Evolutionary conservation across 148 eudicot species (phyloP), one percentile per base, ranked within the genome.

Genomic region (Spergularia bocconei): DNA sequence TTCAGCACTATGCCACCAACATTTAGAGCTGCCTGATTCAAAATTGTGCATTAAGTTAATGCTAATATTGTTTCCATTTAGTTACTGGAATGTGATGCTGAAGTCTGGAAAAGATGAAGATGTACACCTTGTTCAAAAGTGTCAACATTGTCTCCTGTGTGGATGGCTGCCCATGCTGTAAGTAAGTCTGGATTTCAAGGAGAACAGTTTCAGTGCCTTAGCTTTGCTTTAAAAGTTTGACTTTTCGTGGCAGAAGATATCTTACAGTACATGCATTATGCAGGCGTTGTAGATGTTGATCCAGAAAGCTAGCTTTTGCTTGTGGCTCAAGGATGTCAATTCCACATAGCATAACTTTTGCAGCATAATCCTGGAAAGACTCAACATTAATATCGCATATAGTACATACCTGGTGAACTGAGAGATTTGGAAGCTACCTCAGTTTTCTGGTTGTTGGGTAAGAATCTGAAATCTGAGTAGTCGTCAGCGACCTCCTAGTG

Each of bases 301-400:
- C 98, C 98, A 94, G 85, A 94, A 94, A 67, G 98, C 96, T 74
- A 94, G 81, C 87, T 94, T 94, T 81, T 89, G 90, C 80, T 89
- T 92, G 91, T 94, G 86, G 66, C 82, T 87, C 82, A 92, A 80
- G 72, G 74, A 65, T 69, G 84, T 84, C 78, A 90, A 79, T 67
- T 94, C 90, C 80, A 89, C 89, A 67, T 82, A 84, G 75, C 91
- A 82, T 63, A 94, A 86, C 75, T 83, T 86, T 53, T 84, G 86
- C 85, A 88, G 74, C 84, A 94, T 76, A 80, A 60, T 67, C 81
- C 98, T 94, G 92, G 2, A 72, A 75, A 15, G 57, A 62, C 77
- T 29, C 44, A 67, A 72, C 65, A 44, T 9, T 51, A 57, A 39
- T 17, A 12, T 52, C 12, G 9, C 50, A 39, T 53, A 55, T 23